Base-by-base conservation (phyloP, 2,329 filamentous ascomycete species). In the Sporothrix phasma region DNA sequence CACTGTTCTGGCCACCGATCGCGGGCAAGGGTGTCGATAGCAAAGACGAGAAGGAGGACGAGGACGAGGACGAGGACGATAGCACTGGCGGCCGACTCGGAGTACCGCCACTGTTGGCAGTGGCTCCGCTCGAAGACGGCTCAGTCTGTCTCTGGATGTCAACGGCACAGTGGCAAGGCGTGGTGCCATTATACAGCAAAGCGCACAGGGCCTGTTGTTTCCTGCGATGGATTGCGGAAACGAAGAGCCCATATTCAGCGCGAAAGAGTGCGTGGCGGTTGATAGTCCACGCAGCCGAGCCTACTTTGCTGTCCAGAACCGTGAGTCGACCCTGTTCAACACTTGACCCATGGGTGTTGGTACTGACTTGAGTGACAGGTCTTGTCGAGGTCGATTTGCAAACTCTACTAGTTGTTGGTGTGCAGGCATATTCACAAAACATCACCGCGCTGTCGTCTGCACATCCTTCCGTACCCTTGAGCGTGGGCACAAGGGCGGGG, bases 61-160 rank as follows among this genome's bases (percentile, higher is more conserved):
- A n/a, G 17, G 49, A 8, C 3, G 49, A 34, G 17, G 29, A 37
- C 29, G 26, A 46, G 8, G 8, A 5, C 7, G 34, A 45, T 34
- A 2, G 17, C 19, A 39, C 29, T n/a, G n/a, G 11, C 19, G 22
- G 17, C n/a, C 22, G n/a, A 17, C 49, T 56, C 5, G 7, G 29
- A 26, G 78, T 71, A 2, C 63, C 67, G 5, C 76, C 76, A 3
- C 67, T 80, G 66, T 78, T 87, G 62, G 85, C 90, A 0, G 81
- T 96, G 17, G 87, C 88, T 0, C 90, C 92, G 2, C 78, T 96
- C 7, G 90, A 95, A 65, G 90, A 97, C 72, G 92, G 92, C 0
- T 91, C 89, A 61, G 82, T 97, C n/a, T 90, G 88, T 69, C 76
- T 96, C 6, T 97, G 92, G 89, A 96, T 71, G 77, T 90, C 60